Evolutionary conservation across 2,329 filamentous ascomycete species (phyloP), one percentile per base, ranked within the genome.

Genomic region (Akanthomyces lecanii): DNA sequence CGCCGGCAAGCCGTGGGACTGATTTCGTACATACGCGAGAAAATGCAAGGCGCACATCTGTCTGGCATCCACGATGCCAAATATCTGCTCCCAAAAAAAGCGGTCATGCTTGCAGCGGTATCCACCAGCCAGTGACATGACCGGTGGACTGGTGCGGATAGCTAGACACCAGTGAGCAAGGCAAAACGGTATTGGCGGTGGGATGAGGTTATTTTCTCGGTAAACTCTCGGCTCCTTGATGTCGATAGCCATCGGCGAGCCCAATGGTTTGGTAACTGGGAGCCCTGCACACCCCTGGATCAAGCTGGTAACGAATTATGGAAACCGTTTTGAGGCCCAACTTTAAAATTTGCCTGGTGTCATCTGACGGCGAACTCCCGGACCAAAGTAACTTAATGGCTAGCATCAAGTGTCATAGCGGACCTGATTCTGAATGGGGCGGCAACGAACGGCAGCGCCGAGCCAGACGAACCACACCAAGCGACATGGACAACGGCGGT

Each of bases 361-460:
- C 30, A 55, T 55, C 33, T 47, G 52, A 48, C 47, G 36, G 48
- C 47, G 47, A 52, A 42, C 45, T 60, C 33, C 21, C 45, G 57
- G 45, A 23, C 48, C 59, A 48, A 25, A 38, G 58, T 18, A 44
- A 38, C 45, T 38, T 36, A 50, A 44, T 6, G 51, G 51, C 30
- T 48, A 55, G 36, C 30, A 62, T 40, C 42, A 40, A 40, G 30
- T 40, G 59, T 62, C 50, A 53, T 54, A 61, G 59, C 51, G 59
- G 28, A 44, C 50, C 30, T 53, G 50, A 18, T 42, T 51, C 50
- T 42, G 25, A 42, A 62, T 23, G 51, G 59, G 50, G 30, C 47
- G n/a, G n/a, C 40, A 42, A 58, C 54, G 61, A 63, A 63, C 61
- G 61, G 61, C 61, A n/a, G 48, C 33, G 61, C 61, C 61, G 61